Evolutionary conservation across 768 basidiomycete genomes (phyloP), one percentile per base, ranked within the genome.

Genomic region (Mycena vitilis): DNA sequence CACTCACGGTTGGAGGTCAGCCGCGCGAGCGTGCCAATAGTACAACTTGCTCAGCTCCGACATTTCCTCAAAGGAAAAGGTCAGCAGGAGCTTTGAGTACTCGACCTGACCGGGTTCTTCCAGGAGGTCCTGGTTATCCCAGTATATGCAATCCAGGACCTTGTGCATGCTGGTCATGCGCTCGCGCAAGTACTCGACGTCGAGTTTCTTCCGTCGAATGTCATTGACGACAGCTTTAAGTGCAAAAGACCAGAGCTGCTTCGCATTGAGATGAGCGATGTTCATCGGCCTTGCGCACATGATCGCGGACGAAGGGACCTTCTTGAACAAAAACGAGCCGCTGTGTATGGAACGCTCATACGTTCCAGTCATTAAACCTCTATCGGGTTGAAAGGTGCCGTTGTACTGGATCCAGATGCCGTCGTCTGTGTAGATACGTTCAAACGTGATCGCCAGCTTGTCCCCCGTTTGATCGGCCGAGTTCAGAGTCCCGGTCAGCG

Each of bases 281-380:
- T 11, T 6, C 44, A 48, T 36, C 3, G 23, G n/a, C 4, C 48
- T 45, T 4, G 9, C 25, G 18, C 54, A 48, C 10, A 25, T 7
- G 20, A 69, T 48, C 8, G 16, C 15, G 0, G 63, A 38, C 2
- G 5, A 16, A 2, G 55, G 51, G 23, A 65, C 68, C 20, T 69
- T 69, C 47, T 69, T 69, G 51, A 69, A 56, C 42, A 69, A 1
- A 49, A 64, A 69, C 2, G 48, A 49, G 7, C 68, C 68, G 1
- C 47, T 52, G 36, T 34, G 36, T 7, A 37, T 37, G 4, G 20
- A 22, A 25, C 58, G 56, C 5, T 47, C 42, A 15, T 64, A 69
- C 1, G 68, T 63, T 13, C 68, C 68, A 0, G 40, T 52, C n/a
- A 69, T 59, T 34, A 64, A 0, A 18, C 55, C 58, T 4, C 58